Percentiles rank a stretch among this genome's conserved stretches.
phyloP scores from a whole-genome alignment of 176 grass and related monocot species.

The Eragrostis curvula region DNA sequence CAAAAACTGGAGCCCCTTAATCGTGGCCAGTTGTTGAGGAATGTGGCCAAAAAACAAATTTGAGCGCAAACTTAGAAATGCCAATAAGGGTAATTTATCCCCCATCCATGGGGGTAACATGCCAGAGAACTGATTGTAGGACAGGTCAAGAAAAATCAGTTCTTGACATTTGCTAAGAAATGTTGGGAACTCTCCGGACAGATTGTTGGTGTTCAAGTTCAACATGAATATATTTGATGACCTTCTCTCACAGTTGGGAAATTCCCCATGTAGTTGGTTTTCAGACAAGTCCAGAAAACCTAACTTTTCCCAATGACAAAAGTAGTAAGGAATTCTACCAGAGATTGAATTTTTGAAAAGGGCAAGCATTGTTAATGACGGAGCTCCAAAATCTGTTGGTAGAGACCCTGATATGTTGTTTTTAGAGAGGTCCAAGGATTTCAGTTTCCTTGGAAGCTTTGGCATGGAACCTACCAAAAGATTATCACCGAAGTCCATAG shows the following conservation, averaged over 20 bases:
- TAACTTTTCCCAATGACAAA: not conserved
- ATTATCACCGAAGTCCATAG: conserved; percentile 22
- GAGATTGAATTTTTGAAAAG: conserved; percentile 15
- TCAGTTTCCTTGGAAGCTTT: not conserved
- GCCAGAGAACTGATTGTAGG: not conserved
- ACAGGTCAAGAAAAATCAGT: conserved; percentile 4
- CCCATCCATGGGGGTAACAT: conserved; percentile 7
- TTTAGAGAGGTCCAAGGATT: not conserved
- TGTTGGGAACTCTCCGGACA: not conserved
- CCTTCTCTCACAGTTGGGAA: not conserved
- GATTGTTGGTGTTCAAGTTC: not conserved
- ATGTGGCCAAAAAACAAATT: conserved; percentile 53
- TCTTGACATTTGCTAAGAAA: not conserved
- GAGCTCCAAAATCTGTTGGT: conserved; percentile 1
- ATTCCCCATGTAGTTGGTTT: not conserved
- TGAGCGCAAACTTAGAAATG: conserved; percentile 18
- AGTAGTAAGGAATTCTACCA: not conserved
- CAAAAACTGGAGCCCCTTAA: conserved; percentile 43
- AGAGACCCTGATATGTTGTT: not conserved
- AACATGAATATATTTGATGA: not conserved
- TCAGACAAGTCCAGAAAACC: not conserved
- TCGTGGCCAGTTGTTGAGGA: conserved; percentile 27
- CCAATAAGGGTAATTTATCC: conserved; percentile 8
- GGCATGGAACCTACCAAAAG: not conserved
- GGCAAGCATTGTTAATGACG: not conserved